Conservation (phyloP, 2,329 filamentous ascomycete species). For the Pseudopithomyces chartarum region DNA sequence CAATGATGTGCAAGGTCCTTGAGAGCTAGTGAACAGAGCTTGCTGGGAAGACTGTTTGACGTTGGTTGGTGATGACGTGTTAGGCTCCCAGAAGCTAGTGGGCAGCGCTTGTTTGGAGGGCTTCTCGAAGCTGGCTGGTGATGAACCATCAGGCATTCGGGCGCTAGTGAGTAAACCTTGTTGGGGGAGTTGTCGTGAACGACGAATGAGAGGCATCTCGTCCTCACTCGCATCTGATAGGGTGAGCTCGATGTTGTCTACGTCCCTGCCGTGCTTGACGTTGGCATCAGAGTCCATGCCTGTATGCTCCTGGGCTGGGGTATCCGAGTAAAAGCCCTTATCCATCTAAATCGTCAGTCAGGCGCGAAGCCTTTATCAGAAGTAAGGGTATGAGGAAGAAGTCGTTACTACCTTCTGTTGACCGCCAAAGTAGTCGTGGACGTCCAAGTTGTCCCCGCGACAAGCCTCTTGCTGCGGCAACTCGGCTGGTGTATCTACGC, state of each 20-base stretch:
- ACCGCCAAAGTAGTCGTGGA: neutral
- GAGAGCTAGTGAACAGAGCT: no score
- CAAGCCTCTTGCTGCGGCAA: neutral
- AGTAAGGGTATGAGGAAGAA: neutral
- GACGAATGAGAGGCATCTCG: slow-evolving; percentile 11
- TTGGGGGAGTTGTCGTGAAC: neutral
- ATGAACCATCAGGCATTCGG: no score
- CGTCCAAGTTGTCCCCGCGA: no score
- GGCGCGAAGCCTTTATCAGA: neutral
- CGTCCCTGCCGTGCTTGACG: no score
- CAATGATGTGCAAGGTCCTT: no score
- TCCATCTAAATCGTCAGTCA: neutral
- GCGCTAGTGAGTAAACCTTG: no score
- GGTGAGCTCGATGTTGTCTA: no score
- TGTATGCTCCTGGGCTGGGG: neutral
- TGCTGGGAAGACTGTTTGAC: neutral
- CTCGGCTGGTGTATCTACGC: neutral
- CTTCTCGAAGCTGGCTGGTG: no score
- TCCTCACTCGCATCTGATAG: slow-evolving; percentile 17
- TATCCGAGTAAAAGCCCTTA: neutral
- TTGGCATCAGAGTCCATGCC: neutral
- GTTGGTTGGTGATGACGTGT: slow-evolving; percentile 8
- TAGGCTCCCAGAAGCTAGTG: slow-evolving; percentile 3
- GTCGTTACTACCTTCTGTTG: neutral
- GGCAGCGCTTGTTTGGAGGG: neutral